Base-by-base conservation (phyloP, 2,329 filamentous ascomycete species). In the Escovopsis weberi region DNA sequence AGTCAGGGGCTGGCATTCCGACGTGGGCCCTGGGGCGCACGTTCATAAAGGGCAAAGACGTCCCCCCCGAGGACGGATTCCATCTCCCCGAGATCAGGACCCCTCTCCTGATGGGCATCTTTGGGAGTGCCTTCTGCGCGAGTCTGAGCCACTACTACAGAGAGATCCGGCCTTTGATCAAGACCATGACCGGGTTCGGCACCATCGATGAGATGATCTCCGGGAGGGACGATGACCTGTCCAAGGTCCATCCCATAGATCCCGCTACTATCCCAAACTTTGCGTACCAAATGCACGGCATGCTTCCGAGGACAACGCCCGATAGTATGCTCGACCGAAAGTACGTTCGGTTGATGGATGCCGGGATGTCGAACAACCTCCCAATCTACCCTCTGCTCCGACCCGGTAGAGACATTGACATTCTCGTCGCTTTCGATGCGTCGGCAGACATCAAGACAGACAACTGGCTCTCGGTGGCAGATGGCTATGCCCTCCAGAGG, bases 311-410 rank as follows among this genome's bases (percentile, higher is more conserved):
- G 1, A 84, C 85, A 0, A 82, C 82, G n/a, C 87, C 91, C 0
- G 75, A 80, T 30, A 86, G 77, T 45, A 75, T 94, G 34, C 79
- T 84, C 53, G 68, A 75, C 15, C 72, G 70, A 12, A 70, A 80
- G 37, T 82, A 94, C 57, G 70, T 89, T 15, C 80, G 85, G 49
- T 71, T 89, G 12, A 96, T 95, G 88, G 91, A 98, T 59, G 88
- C 91, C 2, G 91, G 91, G 40, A 98, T 98, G 91, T 93, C 85
- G 50, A 96, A 98, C 59, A 98, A 98, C 55, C 69, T 98, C 8
- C 91, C 91, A 2, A 88, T 96, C 36, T 98, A 98, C 58, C 91
- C 91, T 0, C 72, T 96, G 4, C 77, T 98, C 15, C 79, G 91
- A 10, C 86, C 86, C 0, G 89, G 88, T 2, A 75, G 91, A 33